phyloP scores from a whole-genome alignment of 2,329 filamentous ascomycete species.

The Alternaria triticimaculans region DNA sequence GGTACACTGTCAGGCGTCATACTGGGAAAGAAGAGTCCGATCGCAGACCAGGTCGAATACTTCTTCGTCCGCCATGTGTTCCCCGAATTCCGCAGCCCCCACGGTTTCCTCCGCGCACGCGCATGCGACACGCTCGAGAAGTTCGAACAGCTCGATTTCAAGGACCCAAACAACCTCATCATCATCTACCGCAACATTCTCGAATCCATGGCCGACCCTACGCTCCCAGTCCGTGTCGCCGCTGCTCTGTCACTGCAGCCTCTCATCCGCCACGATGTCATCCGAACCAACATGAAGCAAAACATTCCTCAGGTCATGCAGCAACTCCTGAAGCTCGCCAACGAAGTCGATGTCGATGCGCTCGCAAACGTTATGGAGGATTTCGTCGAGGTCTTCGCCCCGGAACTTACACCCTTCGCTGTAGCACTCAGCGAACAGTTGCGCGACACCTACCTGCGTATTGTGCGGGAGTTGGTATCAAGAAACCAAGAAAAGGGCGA shows the following conservation, averaged over 20 bases:
- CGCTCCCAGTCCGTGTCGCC: conserved; percentile 90
- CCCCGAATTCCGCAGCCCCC: conserved; percentile 91
- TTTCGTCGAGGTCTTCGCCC: conserved; percentile 98
- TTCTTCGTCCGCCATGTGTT: conserved; percentile 99
- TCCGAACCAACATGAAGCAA: conserved; percentile 93
- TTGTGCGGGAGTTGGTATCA: conserved; percentile 88
- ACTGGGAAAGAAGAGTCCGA: conserved; percentile 96
- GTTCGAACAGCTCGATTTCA: conserved; percentile 96
- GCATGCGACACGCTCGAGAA: conserved; percentile 98
- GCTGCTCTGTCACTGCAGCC: conserved; percentile 93
- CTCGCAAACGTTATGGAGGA: conserved; percentile 99
- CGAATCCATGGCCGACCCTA: conserved; percentile 94
- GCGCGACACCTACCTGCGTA: conserved; percentile 92
- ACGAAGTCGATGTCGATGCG: conserved; percentile 97
- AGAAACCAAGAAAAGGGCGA: conserved; percentile 77
- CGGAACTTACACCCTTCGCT: conserved; percentile 94
- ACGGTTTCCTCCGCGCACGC: conserved; percentile 90
- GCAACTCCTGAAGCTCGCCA: conserved; percentile 93
- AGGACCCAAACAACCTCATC: conserved; percentile 93
- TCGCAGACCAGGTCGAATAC: conserved; percentile 96
- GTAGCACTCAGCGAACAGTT: conserved; percentile 95
- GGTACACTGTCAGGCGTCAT: conserved; percentile 93
- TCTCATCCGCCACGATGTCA: conserved; percentile 92
- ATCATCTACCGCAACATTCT: conserved; percentile 96
- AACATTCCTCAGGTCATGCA: conserved; percentile 99